phyloP scores from a whole-genome alignment of 192 early-diverging fungal genomes.

The Phlyctochytrium arcticum region DNA sequence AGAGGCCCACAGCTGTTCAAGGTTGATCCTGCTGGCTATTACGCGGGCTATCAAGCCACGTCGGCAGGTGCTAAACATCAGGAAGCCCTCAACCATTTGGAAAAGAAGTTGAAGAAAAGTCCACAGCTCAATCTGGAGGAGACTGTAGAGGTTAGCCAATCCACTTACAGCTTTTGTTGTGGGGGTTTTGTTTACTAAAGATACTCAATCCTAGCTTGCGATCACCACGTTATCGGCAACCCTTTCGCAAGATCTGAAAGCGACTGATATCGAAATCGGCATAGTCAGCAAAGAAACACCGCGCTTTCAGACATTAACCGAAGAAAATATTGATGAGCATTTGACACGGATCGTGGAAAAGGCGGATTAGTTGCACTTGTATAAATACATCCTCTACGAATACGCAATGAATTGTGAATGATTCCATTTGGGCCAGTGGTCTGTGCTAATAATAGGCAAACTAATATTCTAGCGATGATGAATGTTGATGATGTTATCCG shows the following conservation, averaged over 20 bases:
- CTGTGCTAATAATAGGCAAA: not conserved
- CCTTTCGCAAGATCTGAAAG: constrained; percentile 92
- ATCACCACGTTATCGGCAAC: constrained; percentile 91
- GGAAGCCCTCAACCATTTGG: constrained; percentile 92
- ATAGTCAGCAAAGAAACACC: constrained; percentile 74
- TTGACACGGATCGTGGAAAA: constrained; percentile 83
- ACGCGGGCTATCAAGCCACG: constrained; percentile 94
- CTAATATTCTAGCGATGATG: not conserved
- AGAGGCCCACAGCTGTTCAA: constrained; percentile 96
- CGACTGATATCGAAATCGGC: constrained; percentile 93
- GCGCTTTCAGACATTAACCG: constrained; percentile 72
- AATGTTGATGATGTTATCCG: not conserved
- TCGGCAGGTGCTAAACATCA: constrained; percentile 92
- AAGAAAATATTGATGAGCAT: constrained; percentile 84
- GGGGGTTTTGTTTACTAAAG: not conserved
- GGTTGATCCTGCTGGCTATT: constrained; percentile 97
- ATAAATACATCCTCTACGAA: not conserved
- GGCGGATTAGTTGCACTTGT: constrained; percentile 29
- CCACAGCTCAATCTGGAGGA: constrained; percentile 76
- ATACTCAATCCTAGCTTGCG: constrained; percentile 62
- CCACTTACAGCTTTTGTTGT: not conserved
- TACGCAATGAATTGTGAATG: too few species aligned
- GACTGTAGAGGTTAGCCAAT: constrained; percentile 74
- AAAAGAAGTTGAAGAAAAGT: constrained; percentile 97
- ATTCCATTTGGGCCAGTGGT: not conserved